Conservation (phyloP, 768 basidiomycete genomes). For the Tylopilus sp. region DNA sequence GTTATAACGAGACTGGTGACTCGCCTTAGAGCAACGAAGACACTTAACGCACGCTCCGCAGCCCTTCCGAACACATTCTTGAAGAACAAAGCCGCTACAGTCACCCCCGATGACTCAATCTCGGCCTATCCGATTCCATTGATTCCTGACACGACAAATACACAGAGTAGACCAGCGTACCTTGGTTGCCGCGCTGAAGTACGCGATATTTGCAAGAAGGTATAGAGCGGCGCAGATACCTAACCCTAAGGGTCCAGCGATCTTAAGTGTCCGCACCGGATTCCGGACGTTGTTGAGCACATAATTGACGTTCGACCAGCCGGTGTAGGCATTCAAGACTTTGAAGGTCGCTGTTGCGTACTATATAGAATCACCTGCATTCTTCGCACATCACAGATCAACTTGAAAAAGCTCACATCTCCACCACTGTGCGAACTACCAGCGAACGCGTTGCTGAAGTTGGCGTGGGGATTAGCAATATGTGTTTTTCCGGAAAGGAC, state of each 20-base stretch:
- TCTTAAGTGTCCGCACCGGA: slow-evolving; percentile 58
- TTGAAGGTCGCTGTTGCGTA: slow-evolving; percentile 64
- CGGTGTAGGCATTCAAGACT: slow-evolving; percentile 48
- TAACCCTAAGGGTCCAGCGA: slow-evolving; percentile 57
- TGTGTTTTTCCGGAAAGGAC: slow-evolving; percentile 57
- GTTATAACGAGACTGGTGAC: not conserved
- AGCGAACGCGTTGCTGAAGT: slow-evolving; percentile 56
- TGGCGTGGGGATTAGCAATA: slow-evolving; percentile 53
- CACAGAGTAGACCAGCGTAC: not conserved
- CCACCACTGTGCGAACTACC: slow-evolving; percentile 53
- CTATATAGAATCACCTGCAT: slow-evolving; percentile 24
- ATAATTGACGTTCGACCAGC: slow-evolving; percentile 60
- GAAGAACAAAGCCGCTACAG: slow-evolving; percentile 61
- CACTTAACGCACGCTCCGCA: slow-evolving; percentile 54
- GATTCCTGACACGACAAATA: no score
- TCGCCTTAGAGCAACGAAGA: slow-evolving; percentile 55
- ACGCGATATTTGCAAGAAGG: slow-evolving; percentile 54
- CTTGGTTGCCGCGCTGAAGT: slow-evolving; percentile 41
- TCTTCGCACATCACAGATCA: not conserved
- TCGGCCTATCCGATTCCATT: slow-evolving; percentile 30
- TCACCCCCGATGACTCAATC: slow-evolving; percentile 47
- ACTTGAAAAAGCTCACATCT: slow-evolving; percentile 33
- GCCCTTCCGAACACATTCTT: slow-evolving; percentile 51
- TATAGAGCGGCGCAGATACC: slow-evolving; percentile 52
- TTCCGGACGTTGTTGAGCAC: slow-evolving; percentile 57